These are phyloP conservation scores for Brassica juncea DNA, from an alignment of 345 rosid species.

Conservation along the genomic window DNA sequence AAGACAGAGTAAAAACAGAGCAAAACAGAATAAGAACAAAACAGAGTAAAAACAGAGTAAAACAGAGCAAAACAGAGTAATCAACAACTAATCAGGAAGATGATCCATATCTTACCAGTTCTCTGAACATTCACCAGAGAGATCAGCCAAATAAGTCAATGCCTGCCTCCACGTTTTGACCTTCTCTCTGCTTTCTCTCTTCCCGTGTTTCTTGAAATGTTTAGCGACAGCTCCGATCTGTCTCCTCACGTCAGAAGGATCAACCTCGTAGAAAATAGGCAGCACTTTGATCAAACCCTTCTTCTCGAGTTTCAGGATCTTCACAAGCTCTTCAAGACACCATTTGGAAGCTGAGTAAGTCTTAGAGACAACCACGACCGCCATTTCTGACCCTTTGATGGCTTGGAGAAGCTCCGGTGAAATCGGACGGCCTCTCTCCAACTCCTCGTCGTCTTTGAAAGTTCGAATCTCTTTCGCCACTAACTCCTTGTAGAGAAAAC, in stretches of 20 bases:
- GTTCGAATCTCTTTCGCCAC: not conserved
- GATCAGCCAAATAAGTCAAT: constrained; percentile 8
- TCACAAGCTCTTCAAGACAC: not conserved
- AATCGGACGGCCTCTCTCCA: constrained; percentile 27
- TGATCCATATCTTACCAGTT: constrained; percentile 3
- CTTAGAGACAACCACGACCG: not conserved
- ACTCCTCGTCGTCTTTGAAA: constrained; percentile 29
- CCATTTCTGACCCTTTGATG: not conserved
- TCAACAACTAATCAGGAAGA: not conserved
- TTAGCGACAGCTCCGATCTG: constrained; percentile 20
- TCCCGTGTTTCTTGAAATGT: constrained; percentile 23
- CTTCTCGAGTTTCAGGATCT: not conserved
- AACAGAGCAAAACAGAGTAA: not conserved
- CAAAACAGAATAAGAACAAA: no score
- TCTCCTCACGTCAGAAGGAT: constrained; percentile 5
- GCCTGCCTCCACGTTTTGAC: constrained; percentile 24
- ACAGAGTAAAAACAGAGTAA: not conserved
- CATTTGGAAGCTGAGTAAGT: not conserved
- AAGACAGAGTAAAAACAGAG: not conserved
- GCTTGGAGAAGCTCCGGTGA: constrained; percentile 28
- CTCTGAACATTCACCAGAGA: constrained; percentile 14
- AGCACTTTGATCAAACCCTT: not conserved
- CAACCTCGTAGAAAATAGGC: constrained; percentile 10
- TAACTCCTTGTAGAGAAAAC: constrained; percentile 33
- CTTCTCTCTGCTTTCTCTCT: constrained; percentile 12